phyloP scores from a whole-genome alignment of 1,139 yeast species.

The Yamadazyma triangularis region DNA sequence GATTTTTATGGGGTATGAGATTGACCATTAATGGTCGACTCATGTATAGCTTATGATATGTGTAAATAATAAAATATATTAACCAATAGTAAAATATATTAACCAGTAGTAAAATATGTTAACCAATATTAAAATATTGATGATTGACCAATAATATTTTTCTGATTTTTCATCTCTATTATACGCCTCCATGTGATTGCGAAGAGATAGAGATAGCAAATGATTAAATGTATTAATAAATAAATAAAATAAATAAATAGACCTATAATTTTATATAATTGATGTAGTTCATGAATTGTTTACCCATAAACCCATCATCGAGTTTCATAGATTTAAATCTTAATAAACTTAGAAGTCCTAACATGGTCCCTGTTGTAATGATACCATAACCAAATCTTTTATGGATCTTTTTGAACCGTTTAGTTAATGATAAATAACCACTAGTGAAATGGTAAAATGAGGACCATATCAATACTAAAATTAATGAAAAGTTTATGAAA shows the following conservation, averaged over 20 bases:
- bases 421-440: constrained; percentile 30
- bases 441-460: constrained; percentile 33
- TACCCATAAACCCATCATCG: constrained; percentile 10
- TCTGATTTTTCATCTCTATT: too few species aligned
- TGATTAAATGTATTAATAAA: neutral
- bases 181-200: too few species aligned
- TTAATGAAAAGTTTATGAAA: constrained; percentile 15
- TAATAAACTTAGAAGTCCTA: constrained; percentile 23
- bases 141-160: neutral
- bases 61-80: too few species aligned
- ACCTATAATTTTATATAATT: constrained; percentile 6
- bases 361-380: constrained; percentile 19
- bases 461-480: constrained; percentile 20
- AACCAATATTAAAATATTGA: too few species aligned
- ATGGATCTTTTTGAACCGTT: constrained; percentile 24
- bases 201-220: too few species aligned
- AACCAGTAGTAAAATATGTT: too few species aligned
- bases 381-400: constrained; percentile 32
- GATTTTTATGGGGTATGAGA: too few species aligned
- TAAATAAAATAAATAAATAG: too few species aligned
- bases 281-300: constrained; percentile 10
- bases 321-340: constrained; percentile 16
- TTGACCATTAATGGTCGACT: too few species aligned
- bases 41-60: too few species aligned
- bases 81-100: too few species aligned